A percentile compares a stretch with the other conserved stretches of the same genome.
phyloP scores from a whole-genome alignment of 2,329 filamentous ascomycete species.

The Fragosphaeria purpurea region DNA sequence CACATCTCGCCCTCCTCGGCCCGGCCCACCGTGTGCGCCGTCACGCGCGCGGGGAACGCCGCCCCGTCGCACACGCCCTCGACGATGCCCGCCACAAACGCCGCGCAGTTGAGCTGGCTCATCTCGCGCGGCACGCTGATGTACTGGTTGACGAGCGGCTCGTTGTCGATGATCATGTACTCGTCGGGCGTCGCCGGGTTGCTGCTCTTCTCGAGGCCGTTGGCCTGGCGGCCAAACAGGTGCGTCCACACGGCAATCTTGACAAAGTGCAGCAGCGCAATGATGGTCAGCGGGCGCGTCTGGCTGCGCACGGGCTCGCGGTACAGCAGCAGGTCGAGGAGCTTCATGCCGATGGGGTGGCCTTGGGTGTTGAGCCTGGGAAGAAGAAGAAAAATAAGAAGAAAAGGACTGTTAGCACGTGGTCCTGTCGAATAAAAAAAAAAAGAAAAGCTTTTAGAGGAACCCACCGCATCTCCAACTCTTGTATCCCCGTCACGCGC shows the following conservation, averaged over 20 bases:
- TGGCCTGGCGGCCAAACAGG: slow-evolving; percentile 82
- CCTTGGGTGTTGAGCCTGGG: slow-evolving; percentile 80
- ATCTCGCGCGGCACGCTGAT: slow-evolving; percentile 91
- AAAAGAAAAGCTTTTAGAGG: not conserved
- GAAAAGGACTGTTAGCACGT: not conserved
- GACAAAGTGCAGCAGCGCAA: slow-evolving; percentile 89
- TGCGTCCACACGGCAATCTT: slow-evolving; percentile 86
- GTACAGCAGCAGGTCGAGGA: slow-evolving; percentile 90
- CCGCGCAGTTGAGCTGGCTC: slow-evolving; percentile 91
- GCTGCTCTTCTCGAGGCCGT: slow-evolving; percentile 81
- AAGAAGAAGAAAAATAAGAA: slow-evolving; percentile 1
- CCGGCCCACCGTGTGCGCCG: slow-evolving; percentile 66
- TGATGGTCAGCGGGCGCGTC: slow-evolving; percentile 74
- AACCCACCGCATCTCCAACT: slow-evolving; percentile 75
- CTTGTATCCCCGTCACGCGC: slow-evolving; percentile 82
- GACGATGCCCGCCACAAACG: slow-evolving; percentile 87
- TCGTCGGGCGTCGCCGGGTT: slow-evolving; percentile 78
- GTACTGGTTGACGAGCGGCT: slow-evolving; percentile 90
- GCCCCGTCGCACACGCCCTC: slow-evolving; percentile 93
- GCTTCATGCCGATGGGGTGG: slow-evolving; percentile 84
- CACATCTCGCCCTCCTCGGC: slow-evolving; percentile 67
- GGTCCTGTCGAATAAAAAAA: not conserved
- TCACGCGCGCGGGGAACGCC: slow-evolving; percentile 80
- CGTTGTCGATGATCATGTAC: slow-evolving; percentile 99
- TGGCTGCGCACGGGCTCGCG: slow-evolving; percentile 62